phyloP scores from a whole-genome alignment of 306 rosid species.

The Chamaecrista fasciculata region DNA sequence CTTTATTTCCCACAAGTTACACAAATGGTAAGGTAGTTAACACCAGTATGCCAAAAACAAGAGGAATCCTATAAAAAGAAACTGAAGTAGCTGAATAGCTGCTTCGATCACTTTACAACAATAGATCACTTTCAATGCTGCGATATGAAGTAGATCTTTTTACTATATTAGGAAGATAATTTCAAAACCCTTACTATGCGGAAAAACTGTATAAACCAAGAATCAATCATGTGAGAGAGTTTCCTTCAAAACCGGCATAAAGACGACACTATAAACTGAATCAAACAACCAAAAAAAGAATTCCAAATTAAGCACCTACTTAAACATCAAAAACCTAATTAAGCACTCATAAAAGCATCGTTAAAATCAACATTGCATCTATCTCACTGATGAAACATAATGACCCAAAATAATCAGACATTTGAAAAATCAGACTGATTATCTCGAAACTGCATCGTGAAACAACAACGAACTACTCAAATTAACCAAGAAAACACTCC shows the following conservation, averaged over 20 bases:
- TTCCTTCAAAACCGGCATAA: conserved; percentile 1
- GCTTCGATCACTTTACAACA: conserved; percentile 2
- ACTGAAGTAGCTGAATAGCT: not conserved
- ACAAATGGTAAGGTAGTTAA: not conserved
- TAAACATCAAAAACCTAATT: not conserved
- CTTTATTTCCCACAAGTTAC: not conserved
- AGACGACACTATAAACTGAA: conserved; percentile 12
- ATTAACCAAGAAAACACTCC: conserved; percentile 14
- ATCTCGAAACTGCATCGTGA: conserved; percentile 17
- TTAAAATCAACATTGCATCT: conserved; percentile 6
- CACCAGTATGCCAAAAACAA: not conserved
- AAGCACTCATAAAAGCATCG: not conserved
- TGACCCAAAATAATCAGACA: conserved; percentile 9
- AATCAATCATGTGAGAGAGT: not conserved
- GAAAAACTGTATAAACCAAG: not conserved
- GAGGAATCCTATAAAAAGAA: not conserved
- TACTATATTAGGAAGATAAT: conserved; percentile 3
- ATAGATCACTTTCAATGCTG: not conserved
- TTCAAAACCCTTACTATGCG: not conserved
- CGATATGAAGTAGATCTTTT: conserved; percentile 5
- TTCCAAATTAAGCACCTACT: conserved; percentile 19
- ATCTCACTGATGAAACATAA: conserved; percentile 11
- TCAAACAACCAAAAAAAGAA: conserved; percentile 28
- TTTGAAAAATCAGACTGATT: conserved; percentile 28
- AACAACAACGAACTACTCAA: conserved; percentile 9